Conservation (phyloP, 1,284 basidiomycete genomes). For the Tilletia walkeri region DNA sequence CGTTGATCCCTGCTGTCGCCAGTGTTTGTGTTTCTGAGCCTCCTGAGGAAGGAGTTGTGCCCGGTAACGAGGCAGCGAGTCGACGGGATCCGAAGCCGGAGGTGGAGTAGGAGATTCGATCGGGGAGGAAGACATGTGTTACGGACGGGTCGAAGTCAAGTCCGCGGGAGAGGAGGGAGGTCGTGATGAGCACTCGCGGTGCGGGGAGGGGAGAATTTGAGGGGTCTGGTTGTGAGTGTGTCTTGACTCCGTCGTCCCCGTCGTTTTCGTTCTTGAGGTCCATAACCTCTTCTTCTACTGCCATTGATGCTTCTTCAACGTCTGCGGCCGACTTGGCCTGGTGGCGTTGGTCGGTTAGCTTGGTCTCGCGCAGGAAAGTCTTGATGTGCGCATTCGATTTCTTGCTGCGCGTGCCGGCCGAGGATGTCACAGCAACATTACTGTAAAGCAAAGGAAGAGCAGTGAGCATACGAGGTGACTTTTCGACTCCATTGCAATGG, state of each 20-base stretch:
- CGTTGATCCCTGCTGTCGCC: constrained; percentile 78
- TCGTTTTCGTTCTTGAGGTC: neutral
- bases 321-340: neutral
- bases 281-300: neutral
- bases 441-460: neutral
- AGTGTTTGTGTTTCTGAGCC: constrained; percentile 61
- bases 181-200: constrained; percentile 72
- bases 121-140: constrained; percentile 32
- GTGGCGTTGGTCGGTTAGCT: neutral
- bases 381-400: constrained; percentile 22
- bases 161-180: constrained; percentile 83
- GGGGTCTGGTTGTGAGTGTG: neutral
- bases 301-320: neutral
- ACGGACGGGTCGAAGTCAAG: constrained; percentile 72
- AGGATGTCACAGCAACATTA: constrained; percentile 27
- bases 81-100: constrained; percentile 12
- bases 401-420: constrained; percentile 17
- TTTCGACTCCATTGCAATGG: neutral
- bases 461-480: neutral
- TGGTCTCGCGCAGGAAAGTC: constrained; percentile 22
- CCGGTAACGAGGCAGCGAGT: neutral
- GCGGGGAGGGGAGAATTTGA: neutral
- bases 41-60: neutral
- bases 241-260: neutral
- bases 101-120: constrained; percentile 20